These are phyloP conservation scores for Mortierella claussenii DNA, from an alignment of 192 early-diverging fungal genomes.

Conservation along the genomic window DNA sequence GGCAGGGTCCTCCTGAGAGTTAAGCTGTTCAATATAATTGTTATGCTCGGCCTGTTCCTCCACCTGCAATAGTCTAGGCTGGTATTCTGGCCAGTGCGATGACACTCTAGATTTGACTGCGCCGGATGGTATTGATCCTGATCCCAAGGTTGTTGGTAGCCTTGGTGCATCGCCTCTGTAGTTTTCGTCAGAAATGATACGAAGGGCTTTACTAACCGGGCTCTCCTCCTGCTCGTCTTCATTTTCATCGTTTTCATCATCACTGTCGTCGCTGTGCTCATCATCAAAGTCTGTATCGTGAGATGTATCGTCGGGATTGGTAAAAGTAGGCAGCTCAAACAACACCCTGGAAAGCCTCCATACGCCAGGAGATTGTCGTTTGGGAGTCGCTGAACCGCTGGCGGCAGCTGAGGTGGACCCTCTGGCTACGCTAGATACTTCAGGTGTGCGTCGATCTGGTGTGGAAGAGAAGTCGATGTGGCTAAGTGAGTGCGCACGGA, in stretches of 20 bases:
- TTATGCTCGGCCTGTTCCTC: not conserved
- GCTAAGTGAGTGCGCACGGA: too few species aligned
- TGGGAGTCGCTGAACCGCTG: too few species aligned
- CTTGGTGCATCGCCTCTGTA: not conserved
- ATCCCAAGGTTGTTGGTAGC: not conserved
- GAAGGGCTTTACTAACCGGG: not conserved
- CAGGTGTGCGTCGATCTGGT: too few species aligned
- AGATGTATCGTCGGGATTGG: not conserved
- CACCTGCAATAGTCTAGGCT: not conserved
- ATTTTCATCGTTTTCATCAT: slow-evolving; percentile 14
- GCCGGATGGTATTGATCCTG: not conserved
- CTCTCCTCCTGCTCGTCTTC: not conserved
- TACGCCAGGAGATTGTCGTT: not conserved
- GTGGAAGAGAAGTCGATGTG: too few species aligned
- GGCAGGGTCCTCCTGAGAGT: not conserved
- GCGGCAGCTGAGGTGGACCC: too few species aligned
- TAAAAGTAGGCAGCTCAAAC: slow-evolving; percentile 8
- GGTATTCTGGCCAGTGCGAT: slow-evolving; percentile 4
- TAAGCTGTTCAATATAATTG: slow-evolving; percentile 27
- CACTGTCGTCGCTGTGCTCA: slow-evolving; percentile 27
- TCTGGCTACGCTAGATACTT: too few species aligned
- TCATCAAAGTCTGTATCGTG: slow-evolving; percentile 41
- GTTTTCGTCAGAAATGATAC: too few species aligned
- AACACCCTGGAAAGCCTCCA: slow-evolving; percentile 23
- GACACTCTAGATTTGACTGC: slow-evolving; percentile 9